Evolutionary conservation across 176 grass and related monocot species (phyloP), one percentile per base, ranked within the genome.

Genomic region (Oryza longistaminata): DNA sequence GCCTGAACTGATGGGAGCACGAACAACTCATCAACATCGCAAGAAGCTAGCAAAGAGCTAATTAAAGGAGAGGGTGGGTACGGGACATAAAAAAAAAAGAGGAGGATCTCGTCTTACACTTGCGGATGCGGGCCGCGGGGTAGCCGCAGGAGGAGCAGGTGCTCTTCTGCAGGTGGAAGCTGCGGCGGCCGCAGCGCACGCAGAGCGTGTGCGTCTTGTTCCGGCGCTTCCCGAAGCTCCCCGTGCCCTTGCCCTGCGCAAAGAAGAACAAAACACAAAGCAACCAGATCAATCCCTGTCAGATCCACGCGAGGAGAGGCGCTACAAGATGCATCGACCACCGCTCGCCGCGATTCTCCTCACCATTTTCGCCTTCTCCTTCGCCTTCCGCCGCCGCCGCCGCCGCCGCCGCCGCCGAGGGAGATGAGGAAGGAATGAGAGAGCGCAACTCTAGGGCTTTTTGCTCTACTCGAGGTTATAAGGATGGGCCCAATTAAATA

Each of bases 141-240:
- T 95, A 97, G 22, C 90, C 95, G 79, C 95, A 97, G 0, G 95
- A 92, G 34, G 90, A 85, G 81, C 95, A 97, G 52, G 90, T 92
- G 85, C 92, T 94, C 87, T 97, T 97, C 90, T 97, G 95, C 33
- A 97, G 90, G 75, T 97, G 95, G 76, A 97, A 97, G 87, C 95
- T 97, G 44, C 92, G 81, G 77, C 95, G 88, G 19, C 95, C 95
- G 73, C 92, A 97, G 11, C 90, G 87, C 12, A 97, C 78, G 87
- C 95, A 97, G 6, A 97, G 92, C 37, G 95, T 97, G 92, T 97
- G 95, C 48, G 92, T 94, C 92, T 95, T 97, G 89, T 97, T 97
- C 78, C 95, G 91, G 78, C 92, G 84, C 95, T 97, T 97, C 31
- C 95, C 90, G 58, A 97, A 97, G 79, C 92, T 97, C 3, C 95